Base-by-base conservation (phyloP, 2,329 filamentous ascomycete species). In the Lithohypha guttulata region DNA sequence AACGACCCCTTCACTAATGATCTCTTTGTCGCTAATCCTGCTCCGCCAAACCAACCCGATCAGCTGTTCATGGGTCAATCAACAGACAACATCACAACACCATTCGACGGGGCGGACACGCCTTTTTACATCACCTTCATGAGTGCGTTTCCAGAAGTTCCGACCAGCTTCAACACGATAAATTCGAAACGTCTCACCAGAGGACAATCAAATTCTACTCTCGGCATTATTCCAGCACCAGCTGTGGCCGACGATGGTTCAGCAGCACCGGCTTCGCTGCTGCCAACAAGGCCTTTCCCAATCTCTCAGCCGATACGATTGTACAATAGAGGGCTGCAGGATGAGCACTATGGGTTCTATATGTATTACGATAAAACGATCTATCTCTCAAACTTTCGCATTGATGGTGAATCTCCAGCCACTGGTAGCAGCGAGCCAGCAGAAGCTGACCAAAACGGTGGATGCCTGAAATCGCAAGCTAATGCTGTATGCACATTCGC, bases 311-410 rank as follows among this genome's bases (percentile, higher is more conserved):
- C 85, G 0, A 67, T 96, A 9, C 76, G 83, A 2, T 72, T 96
- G 1, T 96, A 79, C 58, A 84, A 96, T 57, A 81, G 86, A 14
- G 86, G 82, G 13, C 67, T 82, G 19, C 64, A 72, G 2, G 80
- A 79, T 0, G 89, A 96, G 58, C 85, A 94, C 61, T 95, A 93
- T 59, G 85, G 84, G 2, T 95, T 95, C 63, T 95, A 94, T 63
- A 83, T 75, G 1, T 93, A 94, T 66, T 96, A 83, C 59, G 79
- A 86, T 61, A 84, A 86, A 48, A 81, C 80, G 6, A 84, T 93
- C 47, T 93, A 89, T 64, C 68, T 93, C 45, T 76, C 78, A 50
- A 77, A 75, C 11, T 62, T 69, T 8, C 60, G 61, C 1, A 57
- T 63, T 1, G 45, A 55, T 11, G 54, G 55, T 1, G 19, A 42